A percentile compares a stretch with the other conserved stretches of the same genome.
phyloP scores from a whole-genome alignment of 768 basidiomycete species.

The Strobilomyces echinocephalus region DNA sequence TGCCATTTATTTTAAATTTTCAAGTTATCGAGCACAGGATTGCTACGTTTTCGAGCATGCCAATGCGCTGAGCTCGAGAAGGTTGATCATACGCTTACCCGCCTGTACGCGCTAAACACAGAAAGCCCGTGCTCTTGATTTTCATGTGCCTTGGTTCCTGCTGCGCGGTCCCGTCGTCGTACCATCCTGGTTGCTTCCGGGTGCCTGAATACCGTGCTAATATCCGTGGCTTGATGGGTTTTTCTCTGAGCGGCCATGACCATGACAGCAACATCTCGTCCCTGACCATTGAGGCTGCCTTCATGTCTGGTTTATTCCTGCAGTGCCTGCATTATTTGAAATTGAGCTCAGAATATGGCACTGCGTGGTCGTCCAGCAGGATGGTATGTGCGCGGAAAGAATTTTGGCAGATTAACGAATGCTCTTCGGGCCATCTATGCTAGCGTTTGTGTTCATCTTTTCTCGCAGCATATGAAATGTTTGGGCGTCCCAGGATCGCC shows the following conservation, averaged over 20 bases:
- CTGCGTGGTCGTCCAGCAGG: not conserved
- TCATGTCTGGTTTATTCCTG: not conserved
- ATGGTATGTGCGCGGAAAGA: not conserved
- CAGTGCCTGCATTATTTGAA: not conserved
- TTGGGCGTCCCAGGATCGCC: not conserved
- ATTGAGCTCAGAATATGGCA: not conserved
- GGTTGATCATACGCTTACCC: not conserved
- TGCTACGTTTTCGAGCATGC: not conserved
- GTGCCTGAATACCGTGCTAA: not conserved
- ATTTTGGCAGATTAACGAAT: not conserved
- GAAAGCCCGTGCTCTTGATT: not conserved
- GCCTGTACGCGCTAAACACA: not conserved
- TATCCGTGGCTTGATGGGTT: not conserved
- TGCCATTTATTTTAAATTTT: not conserved
- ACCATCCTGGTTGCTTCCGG: too few relatives aligned
- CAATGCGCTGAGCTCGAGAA: not conserved
- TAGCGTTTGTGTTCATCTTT: not conserved
- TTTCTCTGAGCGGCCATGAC: not conserved
- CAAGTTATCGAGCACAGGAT: not conserved
- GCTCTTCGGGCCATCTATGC: not conserved
- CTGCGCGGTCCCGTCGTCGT: not conserved
- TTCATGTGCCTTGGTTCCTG: not conserved
- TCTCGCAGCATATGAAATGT: not conserved
- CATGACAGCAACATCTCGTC: not conserved
- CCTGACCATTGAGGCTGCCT: too few relatives aligned